These are phyloP conservation scores for Eucalyptus marginata DNA, from an alignment of 345 rosid species.

Conservation along the genomic window DNA sequence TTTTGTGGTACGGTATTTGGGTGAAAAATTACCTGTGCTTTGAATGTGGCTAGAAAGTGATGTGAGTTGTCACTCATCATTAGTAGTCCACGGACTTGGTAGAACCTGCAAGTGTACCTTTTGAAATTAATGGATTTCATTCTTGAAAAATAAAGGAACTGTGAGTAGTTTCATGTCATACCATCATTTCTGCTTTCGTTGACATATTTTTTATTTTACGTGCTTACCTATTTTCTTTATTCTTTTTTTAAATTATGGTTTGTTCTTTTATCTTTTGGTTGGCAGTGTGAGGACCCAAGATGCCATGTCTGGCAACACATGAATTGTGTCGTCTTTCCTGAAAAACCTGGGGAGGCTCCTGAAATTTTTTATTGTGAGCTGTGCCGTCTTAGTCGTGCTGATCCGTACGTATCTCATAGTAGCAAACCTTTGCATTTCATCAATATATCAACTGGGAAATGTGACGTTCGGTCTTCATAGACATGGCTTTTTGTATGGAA, in stretches of 20 bases:
- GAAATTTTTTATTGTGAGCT: conserved; percentile 77
- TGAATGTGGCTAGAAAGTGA: not conserved
- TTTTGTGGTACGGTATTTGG: not conserved
- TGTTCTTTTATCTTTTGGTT: not conserved
- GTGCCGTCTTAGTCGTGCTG: conserved; percentile 88
- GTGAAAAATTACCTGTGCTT: not conserved
- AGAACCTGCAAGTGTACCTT: not conserved
- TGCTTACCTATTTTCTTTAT: not conserved
- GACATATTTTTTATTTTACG: not conserved
- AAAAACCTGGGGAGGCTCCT: conserved; percentile 64
- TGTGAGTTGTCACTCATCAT: not conserved
- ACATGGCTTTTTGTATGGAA: not conserved
- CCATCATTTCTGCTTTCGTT: not conserved
- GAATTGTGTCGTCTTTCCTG: conserved; percentile 69
- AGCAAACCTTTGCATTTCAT: not conserved
- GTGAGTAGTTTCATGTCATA: not conserved
- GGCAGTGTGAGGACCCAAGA: conserved; percentile 76
- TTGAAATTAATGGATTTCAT: not conserved
- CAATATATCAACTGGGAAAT: not conserved
- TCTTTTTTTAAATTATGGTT: not conserved
- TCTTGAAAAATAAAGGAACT: not conserved
- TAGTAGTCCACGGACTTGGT: not conserved
- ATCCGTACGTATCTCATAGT: conserved; percentile 60
- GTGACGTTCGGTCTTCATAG: not conserved
- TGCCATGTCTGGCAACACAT: conserved; percentile 84